phyloP scores from a whole-genome alignment of 73 alveolate genomes.

The Halteria grandinella region DNA sequence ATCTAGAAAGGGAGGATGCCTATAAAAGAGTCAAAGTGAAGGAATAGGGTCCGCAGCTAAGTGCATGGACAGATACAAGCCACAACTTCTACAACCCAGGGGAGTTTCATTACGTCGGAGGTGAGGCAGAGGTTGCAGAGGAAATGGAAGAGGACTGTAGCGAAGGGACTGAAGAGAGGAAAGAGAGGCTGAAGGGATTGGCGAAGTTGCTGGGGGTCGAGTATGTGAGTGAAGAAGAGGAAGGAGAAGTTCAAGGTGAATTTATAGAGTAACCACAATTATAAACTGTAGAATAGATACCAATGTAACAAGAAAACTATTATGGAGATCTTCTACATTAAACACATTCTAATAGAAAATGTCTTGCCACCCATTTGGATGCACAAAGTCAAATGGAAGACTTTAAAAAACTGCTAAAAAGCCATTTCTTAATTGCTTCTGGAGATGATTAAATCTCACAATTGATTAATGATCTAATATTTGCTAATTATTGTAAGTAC shows the following conservation, averaged over 20 bases:
- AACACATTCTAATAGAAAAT: neutral
- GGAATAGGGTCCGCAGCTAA: conserved; percentile 1
- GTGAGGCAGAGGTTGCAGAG: neutral
- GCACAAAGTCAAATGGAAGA: neutral
- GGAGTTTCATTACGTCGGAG: conserved; percentile 17
- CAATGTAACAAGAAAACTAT: no score
- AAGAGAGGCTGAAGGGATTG: no score
- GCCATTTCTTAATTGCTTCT: no score
- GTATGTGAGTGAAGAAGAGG: neutral
- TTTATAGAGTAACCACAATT: neutral
- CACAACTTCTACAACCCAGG: conserved; percentile 3
- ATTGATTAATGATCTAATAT: conserved; percentile 5
- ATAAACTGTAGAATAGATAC: neutral
- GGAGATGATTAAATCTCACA: neutral
- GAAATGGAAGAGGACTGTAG: neutral
- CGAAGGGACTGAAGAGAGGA: no score
- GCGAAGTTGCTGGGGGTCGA: neutral
- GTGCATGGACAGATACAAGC: conserved; percentile 19
- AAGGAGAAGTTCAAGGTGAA: neutral
- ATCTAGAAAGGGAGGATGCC: neutral
- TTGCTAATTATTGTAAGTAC: conserved; percentile 18
- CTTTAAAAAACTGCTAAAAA: neutral
- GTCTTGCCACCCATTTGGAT: neutral
- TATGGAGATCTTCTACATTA: neutral
- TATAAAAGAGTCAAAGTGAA: conserved; percentile 2